Percentiles rank a stretch among this genome's conserved stretches.
phyloP scores from a whole-genome alignment of 441 rosid species.

The Manihot esculenta region DNA sequence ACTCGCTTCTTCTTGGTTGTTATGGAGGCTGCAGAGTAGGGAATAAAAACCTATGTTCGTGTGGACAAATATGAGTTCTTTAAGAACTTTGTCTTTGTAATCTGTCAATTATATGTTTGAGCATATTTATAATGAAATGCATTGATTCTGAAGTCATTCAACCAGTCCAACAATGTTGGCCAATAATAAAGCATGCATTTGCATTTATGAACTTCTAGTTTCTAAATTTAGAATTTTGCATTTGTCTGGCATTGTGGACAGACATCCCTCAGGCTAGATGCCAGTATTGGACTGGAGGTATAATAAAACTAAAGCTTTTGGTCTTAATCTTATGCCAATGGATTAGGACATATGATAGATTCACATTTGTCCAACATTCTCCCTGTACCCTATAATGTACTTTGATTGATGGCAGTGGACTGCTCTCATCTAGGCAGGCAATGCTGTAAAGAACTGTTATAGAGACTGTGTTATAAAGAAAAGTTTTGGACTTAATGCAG shows the following conservation, averaged over 20 bases:
- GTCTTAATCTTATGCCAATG: not conserved
- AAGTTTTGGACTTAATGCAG: conserved; percentile 33
- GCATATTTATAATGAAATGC: not conserved
- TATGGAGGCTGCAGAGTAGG: not conserved
- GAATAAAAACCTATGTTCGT: not conserved
- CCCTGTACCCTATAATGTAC: not conserved
- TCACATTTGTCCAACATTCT: not conserved
- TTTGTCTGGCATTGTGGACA: not conserved
- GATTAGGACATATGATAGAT: not conserved
- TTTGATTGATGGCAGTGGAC: not conserved
- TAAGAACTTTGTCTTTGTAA: not conserved
- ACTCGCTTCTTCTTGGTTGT: not conserved
- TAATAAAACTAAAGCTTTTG: not conserved
- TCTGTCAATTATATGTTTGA: not conserved
- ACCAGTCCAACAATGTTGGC: not conserved
- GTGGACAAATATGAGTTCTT: not conserved
- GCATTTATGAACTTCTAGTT: not conserved
- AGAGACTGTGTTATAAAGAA: not conserved
- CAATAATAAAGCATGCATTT: not conserved
- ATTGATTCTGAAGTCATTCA: not conserved
- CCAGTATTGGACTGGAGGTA: not conserved
- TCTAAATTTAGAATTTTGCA: not conserved
- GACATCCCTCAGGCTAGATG: not conserved
- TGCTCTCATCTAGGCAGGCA: too few relatives aligned
- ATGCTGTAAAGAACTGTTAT: not conserved